These are phyloP conservation scores for Datisca glomerata DNA, from an alignment of 306 rosid species.

Conservation along the genomic window DNA sequence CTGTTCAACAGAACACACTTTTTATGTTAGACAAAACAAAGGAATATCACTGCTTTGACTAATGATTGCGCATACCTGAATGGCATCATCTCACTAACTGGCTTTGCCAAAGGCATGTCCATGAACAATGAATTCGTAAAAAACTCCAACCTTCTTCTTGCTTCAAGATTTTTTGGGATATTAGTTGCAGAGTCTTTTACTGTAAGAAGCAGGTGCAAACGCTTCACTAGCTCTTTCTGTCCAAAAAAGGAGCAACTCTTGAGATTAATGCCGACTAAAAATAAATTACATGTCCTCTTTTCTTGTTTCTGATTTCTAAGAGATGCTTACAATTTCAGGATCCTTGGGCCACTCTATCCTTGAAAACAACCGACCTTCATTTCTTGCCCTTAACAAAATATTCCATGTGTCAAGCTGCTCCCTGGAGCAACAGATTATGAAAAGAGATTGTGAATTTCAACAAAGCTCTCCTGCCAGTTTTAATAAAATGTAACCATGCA, in stretches of 20 bases:
- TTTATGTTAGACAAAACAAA: constrained; percentile 2
- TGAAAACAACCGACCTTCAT: constrained; percentile 71
- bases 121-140: constrained; percentile 88
- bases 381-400: constrained; percentile 78
- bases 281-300: too few species aligned
- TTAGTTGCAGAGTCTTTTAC: constrained; percentile 89
- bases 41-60: constrained; percentile 7
- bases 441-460: not conserved
- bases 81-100: constrained; percentile 81
- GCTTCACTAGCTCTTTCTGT: constrained; percentile 82
- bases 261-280: constrained; percentile 1
- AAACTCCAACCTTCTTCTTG: constrained; percentile 91
- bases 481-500: constrained; percentile 3
- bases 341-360: constrained; percentile 75
- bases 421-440: constrained; percentile 28
- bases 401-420: constrained; percentile 93
- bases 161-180: constrained; percentile 96
- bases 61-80: constrained; percentile 49
- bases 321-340: constrained; percentile 63
- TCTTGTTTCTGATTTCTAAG: not conserved
- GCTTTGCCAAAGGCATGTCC: constrained; percentile 92
- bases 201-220: constrained; percentile 87
- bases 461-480: not conserved
- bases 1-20: constrained; percentile 25
- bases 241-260: constrained; percentile 5